Evolutionary conservation across 2,329 filamentous ascomycete species (phyloP).

Genomic region (Aspergillus versicolor): DNA sequence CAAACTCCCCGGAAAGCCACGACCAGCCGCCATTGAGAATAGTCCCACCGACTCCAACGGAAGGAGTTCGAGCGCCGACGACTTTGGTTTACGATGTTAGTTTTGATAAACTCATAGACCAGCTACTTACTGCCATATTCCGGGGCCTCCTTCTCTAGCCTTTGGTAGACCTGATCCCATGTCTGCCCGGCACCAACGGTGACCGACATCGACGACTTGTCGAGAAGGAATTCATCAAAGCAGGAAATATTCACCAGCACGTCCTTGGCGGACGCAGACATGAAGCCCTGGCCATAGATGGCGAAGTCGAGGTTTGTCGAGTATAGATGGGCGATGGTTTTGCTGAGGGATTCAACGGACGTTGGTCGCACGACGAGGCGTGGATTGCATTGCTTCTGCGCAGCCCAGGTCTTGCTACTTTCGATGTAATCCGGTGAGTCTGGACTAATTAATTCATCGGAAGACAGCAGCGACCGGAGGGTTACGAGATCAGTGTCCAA

Average conservation of each 20-base stretch:
- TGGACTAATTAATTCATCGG: neutral
- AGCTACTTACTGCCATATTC: neutral
- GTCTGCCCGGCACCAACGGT: slow-evolving; percentile 37
- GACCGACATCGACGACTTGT: slow-evolving; percentile 28
- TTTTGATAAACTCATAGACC: neutral
- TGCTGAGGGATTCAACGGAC: slow-evolving; percentile 28
- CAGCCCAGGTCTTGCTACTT: slow-evolving; percentile 32
- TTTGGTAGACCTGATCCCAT: slow-evolving; percentile 39
- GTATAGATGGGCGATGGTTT: slow-evolving; percentile 33
- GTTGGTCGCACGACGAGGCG: slow-evolving; percentile 34
- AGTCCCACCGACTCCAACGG: slow-evolving; percentile 41
- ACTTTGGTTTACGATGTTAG: slow-evolving; percentile 18
- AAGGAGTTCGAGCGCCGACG: slow-evolving; percentile 37
- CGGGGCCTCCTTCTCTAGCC: slow-evolving; percentile 27
- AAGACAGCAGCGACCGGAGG: neutral
- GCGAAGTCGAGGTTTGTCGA: slow-evolving; percentile 36
- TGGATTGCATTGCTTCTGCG: slow-evolving; percentile 33
- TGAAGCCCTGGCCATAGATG: slow-evolving; percentile 38
- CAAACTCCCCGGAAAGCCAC: slow-evolving; percentile 41
- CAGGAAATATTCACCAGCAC: slow-evolving; percentile 38
- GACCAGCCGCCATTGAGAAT: slow-evolving; percentile 39
- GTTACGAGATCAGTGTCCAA: no score
- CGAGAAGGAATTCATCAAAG: slow-evolving; percentile 39
- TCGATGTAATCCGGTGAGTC: slow-evolving; percentile 19
- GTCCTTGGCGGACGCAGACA: slow-evolving; percentile 36